phyloP scores from a whole-genome alignment of 805 yeast species.

The Myxozyma lipomycoides region DNA sequence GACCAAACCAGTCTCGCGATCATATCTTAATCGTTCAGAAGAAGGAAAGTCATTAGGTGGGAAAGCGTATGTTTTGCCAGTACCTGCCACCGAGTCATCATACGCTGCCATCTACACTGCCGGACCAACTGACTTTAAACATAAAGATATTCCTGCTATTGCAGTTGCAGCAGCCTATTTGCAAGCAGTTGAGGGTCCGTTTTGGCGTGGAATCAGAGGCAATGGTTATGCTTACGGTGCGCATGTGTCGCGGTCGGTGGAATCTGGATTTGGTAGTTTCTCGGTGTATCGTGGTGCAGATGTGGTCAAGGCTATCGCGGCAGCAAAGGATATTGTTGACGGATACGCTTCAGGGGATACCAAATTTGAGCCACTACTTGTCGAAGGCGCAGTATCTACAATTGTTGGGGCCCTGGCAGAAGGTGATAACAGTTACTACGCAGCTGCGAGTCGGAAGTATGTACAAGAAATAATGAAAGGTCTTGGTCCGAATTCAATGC shows the following conservation, averaged over 20 bases:
- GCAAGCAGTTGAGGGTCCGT: conserved; percentile 90
- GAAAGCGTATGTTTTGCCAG: conserved; percentile 59
- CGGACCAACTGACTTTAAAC: conserved; percentile 53
- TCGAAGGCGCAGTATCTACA: conserved; percentile 72
- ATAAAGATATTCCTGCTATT: conserved; percentile 64
- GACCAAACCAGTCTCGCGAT: conserved; percentile 38
- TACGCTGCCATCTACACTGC: conserved; percentile 57
- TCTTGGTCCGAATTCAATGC: conserved; percentile 65
- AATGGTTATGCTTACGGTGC: conserved; percentile 93
- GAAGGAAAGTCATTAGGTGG: conserved; percentile 51
- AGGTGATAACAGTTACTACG: conserved; percentile 57
- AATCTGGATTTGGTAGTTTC: conserved; percentile 63
- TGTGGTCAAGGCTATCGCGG: conserved; percentile 51
- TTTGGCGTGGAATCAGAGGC: conserved; percentile 95
- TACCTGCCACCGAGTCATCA: conserved; percentile 83
- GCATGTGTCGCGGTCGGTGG: conserved; percentile 52
- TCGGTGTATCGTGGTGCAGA: conserved; percentile 81
- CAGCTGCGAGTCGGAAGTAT: conserved; percentile 65
- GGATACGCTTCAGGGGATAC: conserved; percentile 54
- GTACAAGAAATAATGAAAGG: conserved; percentile 61
- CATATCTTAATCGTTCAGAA: conserved; percentile 51
- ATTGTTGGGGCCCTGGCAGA: conserved; percentile 70
- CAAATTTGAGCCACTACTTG: conserved; percentile 53
- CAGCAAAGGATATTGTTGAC: conserved; percentile 54
- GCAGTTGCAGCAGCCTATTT: conserved; percentile 71